Percentiles rank a stretch among this genome's conserved stretches.
Evolutionary conservation across 2,329 filamentous ascomycete species (phyloP).

Genomic region (Metarhizium anisopliae): DNA sequence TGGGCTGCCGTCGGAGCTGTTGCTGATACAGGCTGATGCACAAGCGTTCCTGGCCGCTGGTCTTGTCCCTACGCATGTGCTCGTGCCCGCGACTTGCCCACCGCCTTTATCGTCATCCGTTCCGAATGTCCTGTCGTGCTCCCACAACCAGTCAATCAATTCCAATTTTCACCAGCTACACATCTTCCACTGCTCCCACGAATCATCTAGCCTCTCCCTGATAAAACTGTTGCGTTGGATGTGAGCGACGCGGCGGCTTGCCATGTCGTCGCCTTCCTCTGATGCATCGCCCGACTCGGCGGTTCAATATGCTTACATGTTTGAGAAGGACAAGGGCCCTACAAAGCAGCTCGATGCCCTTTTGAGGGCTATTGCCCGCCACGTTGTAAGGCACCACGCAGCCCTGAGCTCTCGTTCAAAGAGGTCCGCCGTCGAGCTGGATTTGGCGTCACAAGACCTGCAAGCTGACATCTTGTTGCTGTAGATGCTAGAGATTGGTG

Average conservation of each 20-base stretch:
- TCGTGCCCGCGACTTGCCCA: neutral
- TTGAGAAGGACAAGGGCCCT: conserved; percentile 57
- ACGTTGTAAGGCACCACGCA: conserved; percentile 51
- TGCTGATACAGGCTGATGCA: neutral
- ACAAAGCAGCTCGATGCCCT: conserved; percentile 59
- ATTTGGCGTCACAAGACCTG: neutral
- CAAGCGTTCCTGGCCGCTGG: neutral
- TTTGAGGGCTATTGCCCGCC: conserved; percentile 55
- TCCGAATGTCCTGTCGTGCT: conserved; percentile 1
- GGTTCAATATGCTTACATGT: conserved; percentile 55
- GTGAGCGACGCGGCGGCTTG: conserved; percentile 1
- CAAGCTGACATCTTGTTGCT: conserved; percentile 10
- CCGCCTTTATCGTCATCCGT: neutral
- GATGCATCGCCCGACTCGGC: conserved; percentile 15
- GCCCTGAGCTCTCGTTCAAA: neutral
- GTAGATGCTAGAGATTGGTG: conserved; percentile 50
- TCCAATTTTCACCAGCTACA: neutral
- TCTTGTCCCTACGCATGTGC: neutral
- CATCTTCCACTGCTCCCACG: neutral
- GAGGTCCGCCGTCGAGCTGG: neutral
- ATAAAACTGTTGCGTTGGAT: conserved; percentile 4
- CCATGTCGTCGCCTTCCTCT: conserved; percentile 15
- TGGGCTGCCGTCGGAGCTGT: neutral
- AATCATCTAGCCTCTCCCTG: neutral
- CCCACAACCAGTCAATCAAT: conserved; percentile 1